Base-by-base conservation (phyloP, 495 filamentous ascomycete species). In the Hypoxylon lenormandii region DNA sequence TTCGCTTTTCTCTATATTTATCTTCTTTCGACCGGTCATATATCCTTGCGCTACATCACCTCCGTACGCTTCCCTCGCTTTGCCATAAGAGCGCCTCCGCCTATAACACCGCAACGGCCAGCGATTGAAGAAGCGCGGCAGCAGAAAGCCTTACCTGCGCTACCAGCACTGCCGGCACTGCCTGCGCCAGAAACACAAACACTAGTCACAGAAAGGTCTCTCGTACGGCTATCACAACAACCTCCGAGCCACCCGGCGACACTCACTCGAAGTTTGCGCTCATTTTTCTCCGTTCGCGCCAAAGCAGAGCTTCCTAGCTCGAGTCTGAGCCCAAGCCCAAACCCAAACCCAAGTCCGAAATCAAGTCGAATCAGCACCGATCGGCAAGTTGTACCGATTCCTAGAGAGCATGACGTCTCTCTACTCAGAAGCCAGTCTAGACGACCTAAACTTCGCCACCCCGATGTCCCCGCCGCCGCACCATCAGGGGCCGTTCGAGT, bases 361-460 rank as follows among this genome's bases (percentile, higher is more conserved):
- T 18, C 23, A 36, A 68, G 52, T 12, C 12, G 60, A 64, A 0
- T 37, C 37, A 53, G 45, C 38, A 19, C 60, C 33, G 50, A 69
- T 0, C 64, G 49, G 10, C 22, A 36, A 19, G 26, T 26, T 7
- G 54, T 19, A 12, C 68, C 52, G 33, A 21, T 18, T 22, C 45
- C 13, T 10, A 28, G 46, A 49, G 58, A 74, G 18, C 22, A 74
- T 74, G 72, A 72, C 50, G 16, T 67, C 71, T 11, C 57, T 69
- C 22, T 64, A 58, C 69, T 74, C 72, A 48, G 74, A 74, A 19
- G 65, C 62, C 64, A 74, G 74, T 50, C 62, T 71, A 50, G 74
- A 74, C 74, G 74, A 76, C 38, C 62, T 40, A 68, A 73, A 94
- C 81, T 92, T 92, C 84, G 90, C 90, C 66, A 81, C 77, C 50